Percentiles rank a stretch among this genome's conserved stretches.
Evolutionary conservation across 208 protist species (phyloP).

Genomic region (Novymonas esmeraldas): DNA sequence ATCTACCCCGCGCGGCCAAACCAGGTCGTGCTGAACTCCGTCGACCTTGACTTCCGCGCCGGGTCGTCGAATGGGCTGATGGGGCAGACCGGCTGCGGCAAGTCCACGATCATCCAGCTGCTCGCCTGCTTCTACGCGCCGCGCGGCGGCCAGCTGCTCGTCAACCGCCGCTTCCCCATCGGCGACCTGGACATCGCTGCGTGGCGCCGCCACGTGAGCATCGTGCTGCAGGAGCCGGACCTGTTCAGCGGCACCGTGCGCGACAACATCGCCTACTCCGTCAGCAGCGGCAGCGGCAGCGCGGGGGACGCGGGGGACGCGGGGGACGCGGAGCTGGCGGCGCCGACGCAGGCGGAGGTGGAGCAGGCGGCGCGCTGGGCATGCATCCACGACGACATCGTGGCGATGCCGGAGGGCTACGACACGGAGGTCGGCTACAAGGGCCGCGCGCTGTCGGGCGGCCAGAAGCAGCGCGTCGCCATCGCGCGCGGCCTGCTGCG

Average conservation of each 20-base stretch:
- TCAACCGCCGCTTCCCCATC: slow-evolving; percentile 69
- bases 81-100: slow-evolving; percentile 79
- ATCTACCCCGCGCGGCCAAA: slow-evolving; percentile 67
- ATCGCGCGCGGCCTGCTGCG: slow-evolving; percentile 76
- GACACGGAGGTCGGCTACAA: slow-evolving; percentile 74
- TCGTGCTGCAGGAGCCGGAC: slow-evolving; percentile 86
- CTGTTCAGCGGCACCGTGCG: slow-evolving; percentile 92
- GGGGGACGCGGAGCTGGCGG: too few species aligned
- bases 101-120: slow-evolving; percentile 88
- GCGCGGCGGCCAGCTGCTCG: slow-evolving; percentile 42
- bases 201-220: slow-evolving; percentile 72
- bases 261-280: slow-evolving; percentile 91
- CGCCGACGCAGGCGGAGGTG: too few species aligned
- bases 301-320: slow-evolving; percentile 58
- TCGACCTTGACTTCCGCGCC: slow-evolving; percentile 39
- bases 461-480: slow-evolving; percentile 79
- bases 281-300: too few species aligned
- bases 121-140: slow-evolving; percentile 84
- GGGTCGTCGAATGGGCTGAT: slow-evolving; percentile 71
- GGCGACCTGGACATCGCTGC: slow-evolving; percentile 44
- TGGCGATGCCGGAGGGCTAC: slow-evolving; percentile 60
- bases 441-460: slow-evolving; percentile 58
- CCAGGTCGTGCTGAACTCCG: slow-evolving; percentile 56
- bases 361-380: slow-evolving; percentile 51
- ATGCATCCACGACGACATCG: slow-evolving; percentile 60